Conservation (phyloP, 108 stramenopile genomes). For the Cyclotella atomus region DNA sequence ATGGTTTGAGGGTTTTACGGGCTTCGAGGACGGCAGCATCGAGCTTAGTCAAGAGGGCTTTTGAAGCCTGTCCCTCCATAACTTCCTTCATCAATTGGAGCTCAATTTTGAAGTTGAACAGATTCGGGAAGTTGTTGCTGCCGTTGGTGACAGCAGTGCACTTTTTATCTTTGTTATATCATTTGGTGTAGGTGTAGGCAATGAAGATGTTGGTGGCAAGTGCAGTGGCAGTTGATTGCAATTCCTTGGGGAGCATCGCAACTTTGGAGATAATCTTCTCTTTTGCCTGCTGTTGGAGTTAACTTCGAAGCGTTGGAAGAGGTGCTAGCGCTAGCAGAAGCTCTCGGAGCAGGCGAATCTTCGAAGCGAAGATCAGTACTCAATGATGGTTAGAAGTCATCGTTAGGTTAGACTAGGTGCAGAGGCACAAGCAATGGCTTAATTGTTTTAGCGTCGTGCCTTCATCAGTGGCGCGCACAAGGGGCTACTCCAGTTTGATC, state of each 20-base stretch:
- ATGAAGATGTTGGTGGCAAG: neutral
- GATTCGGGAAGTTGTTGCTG: neutral
- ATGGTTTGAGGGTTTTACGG: neutral
- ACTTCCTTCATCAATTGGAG: neutral
- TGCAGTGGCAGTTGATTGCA: neutral
- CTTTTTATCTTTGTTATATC: neutral
- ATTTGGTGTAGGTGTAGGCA: neutral
- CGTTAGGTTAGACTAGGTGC: no score
- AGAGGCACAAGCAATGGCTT: conserved; percentile 3
- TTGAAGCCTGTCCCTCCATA: neutral
- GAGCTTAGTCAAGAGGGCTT: neutral
- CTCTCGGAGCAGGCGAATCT: neutral
- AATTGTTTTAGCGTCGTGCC: neutral
- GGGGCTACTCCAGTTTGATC: neutral
- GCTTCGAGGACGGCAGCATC: neutral
- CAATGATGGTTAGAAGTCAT: no score
- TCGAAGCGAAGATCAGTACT: neutral
- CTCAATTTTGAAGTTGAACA: neutral
- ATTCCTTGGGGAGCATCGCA: neutral
- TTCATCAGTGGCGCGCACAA: conserved; percentile 1
- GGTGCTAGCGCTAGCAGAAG: neutral
- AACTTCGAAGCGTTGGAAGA: neutral
- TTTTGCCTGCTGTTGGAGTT: neutral
- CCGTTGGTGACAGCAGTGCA: neutral
- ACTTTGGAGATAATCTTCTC: neutral